phyloP scores from a whole-genome alignment of 2,329 filamentous ascomycete species.

The Beauveria sp. region DNA sequence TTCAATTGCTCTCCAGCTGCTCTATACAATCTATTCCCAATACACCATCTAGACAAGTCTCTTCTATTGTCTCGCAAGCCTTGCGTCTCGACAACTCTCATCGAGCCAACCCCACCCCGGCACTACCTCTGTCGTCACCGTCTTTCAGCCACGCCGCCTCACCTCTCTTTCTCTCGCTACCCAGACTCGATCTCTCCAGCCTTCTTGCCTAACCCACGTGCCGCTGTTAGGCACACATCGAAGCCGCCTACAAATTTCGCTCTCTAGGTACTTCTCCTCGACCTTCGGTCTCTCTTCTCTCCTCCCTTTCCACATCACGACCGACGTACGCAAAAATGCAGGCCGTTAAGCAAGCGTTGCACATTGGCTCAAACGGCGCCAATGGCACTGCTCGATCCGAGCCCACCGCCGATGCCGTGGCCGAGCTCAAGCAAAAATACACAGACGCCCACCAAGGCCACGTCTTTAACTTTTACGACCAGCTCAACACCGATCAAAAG shows the following conservation, averaged over 20 bases:
- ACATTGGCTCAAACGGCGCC: slow-evolving; percentile 26
- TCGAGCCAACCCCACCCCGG: not conserved
- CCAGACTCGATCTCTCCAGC: not conserved
- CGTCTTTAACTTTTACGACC: slow-evolving; percentile 76
- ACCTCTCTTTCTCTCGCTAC: not conserved
- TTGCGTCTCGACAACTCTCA: not conserved
- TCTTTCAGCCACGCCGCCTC: slow-evolving; percentile 3
- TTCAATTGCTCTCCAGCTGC: not conserved
- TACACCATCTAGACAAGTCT: not conserved
- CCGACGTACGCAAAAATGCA: slow-evolving; percentile 29
- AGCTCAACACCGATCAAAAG: slow-evolving; percentile 66
- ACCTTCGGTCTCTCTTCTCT: not conserved
- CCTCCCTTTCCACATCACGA: not conserved
- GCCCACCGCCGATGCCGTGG: slow-evolving; percentile 59
- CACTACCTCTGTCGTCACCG: slow-evolving; percentile 4
- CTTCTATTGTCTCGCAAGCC: not conserved
- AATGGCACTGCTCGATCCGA: slow-evolving; percentile 31
- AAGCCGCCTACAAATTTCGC: not conserved
- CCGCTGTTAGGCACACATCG: not conserved
- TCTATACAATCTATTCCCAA: not conserved
- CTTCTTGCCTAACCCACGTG: slow-evolving; percentile 5
- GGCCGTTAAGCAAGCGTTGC: slow-evolving; percentile 35
- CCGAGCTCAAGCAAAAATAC: slow-evolving; percentile 63
- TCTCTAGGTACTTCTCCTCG: not conserved
- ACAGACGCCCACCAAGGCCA: slow-evolving; percentile 72